A percentile compares a stretch with the other conserved stretches of the same genome.
Conservation (phyloP, 2,329 filamentous ascomycete genomes). For the Sporothrix curviconia region DNA sequence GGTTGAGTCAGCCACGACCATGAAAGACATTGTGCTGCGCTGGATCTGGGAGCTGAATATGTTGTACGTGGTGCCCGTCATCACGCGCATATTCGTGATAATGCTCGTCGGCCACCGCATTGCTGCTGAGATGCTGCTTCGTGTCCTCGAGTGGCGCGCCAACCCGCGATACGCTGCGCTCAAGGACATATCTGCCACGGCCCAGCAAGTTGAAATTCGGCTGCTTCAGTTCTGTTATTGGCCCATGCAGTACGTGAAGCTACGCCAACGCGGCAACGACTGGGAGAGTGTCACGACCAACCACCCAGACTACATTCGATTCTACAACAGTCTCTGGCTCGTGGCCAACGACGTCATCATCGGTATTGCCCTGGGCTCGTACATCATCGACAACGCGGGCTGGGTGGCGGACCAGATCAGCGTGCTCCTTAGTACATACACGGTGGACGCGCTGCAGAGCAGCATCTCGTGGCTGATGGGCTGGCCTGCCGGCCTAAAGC, state of each 20-base stretch:
- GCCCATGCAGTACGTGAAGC: slow-evolving; percentile 90
- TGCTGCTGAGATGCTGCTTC: slow-evolving; percentile 70
- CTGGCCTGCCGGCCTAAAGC: slow-evolving; percentile 87
- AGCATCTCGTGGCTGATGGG: slow-evolving; percentile 96
- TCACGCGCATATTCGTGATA: slow-evolving; percentile 67
- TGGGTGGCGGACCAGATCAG: slow-evolving; percentile 79
- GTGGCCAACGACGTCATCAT: slow-evolving; percentile 99
- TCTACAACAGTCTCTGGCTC: slow-evolving; percentile 98
- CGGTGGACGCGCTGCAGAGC: slow-evolving; percentile 76
- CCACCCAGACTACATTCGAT: slow-evolving; percentile 96
- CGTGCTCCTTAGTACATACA: slow-evolving; percentile 68
- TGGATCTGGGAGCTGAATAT: slow-evolving; percentile 65
- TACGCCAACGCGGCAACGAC: slow-evolving; percentile 81
- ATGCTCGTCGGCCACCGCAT: slow-evolving; percentile 73
- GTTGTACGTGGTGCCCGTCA: slow-evolving; percentile 70
- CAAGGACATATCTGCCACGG: slow-evolving; percentile 93
- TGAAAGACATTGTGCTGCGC: slow-evolving; percentile 67
- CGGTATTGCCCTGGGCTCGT: slow-evolving; percentile 90
- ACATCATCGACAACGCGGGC: slow-evolving; percentile 89
- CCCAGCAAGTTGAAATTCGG: slow-evolving; percentile 94
- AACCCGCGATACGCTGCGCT: slow-evolving; percentile 74
- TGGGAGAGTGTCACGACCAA: slow-evolving; percentile 95
- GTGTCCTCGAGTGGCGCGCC: slow-evolving; percentile 76
- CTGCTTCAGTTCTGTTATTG: slow-evolving; percentile 98
- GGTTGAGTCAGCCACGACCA: slow-evolving; percentile 83